Base-by-base conservation (phyloP, 2,329 filamentous ascomycete genomes). In the Teratosphaeria gauchensis region DNA sequence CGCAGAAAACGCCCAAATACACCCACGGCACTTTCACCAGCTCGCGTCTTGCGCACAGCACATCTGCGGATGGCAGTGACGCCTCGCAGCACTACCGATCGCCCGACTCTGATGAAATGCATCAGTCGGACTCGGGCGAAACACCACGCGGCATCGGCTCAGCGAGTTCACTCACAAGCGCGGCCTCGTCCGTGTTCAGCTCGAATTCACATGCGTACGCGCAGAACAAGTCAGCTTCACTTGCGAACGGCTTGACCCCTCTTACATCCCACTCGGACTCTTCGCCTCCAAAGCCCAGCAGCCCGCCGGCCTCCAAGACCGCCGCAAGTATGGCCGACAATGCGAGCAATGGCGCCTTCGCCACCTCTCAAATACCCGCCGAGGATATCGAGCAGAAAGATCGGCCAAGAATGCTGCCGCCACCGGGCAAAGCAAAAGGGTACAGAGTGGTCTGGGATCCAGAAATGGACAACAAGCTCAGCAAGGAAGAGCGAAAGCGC, bases 101-200 rank as follows among this genome's bases (percentile, higher is more conserved):
- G 9, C 68, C 68, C 51, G 64, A 67, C 58, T 66, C 68, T 56
- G 68, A 71, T 58, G 64, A 64, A 32, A 61, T 63, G 56, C 67
- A 66, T 53, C 64, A 56, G 16, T 62, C 63, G 42, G 77, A 82
- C 65, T 64, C 70, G 53, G 84, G 83, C 72, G 87, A 91, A 68
- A 81, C 86, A 56, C 80, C 87, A 69, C 87, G 86, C 72, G 85
- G 84, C 62, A 81, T 86, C 66, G 86, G 84, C 68, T 91, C 88
- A 55, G 83, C 85, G 58, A 89, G 85, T 74, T 90, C 88, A 59
- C 80, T 86, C 69, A 80, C 82, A 59, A 90, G 86, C 75, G 83
- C 85, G 57, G 81, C 81, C 55, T 90, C 87, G 52, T 90, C 89
- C 57, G 79, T 87, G 64, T 88, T 89, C 75, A 89, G 84, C 66